A percentile compares a stretch with the other conserved stretches of the same genome.
phyloP scores from a whole-genome alignment of 1,139 yeast genomes.

The Kluyveromyces sp. region DNA sequence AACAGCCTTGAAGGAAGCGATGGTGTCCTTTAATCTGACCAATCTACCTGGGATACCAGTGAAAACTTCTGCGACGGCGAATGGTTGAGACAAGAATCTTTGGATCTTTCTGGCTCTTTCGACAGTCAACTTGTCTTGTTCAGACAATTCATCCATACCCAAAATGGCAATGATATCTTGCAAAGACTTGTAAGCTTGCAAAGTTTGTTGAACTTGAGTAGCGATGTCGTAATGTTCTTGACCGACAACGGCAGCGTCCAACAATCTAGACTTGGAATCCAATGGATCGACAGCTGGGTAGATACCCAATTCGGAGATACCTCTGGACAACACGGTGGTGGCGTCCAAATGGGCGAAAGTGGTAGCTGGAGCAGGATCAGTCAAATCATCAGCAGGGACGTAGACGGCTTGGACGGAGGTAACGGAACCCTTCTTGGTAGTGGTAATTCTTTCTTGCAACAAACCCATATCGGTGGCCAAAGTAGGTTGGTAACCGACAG shows the following conservation, averaged over 20 bases:
- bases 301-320: conserved; percentile 99
- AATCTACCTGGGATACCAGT: conserved; percentile 98
- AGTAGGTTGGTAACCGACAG: conserved; percentile 99
- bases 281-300: conserved; percentile 99
- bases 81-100: conserved; percentile 99
- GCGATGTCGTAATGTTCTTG: conserved; percentile 98
- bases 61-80: conserved; percentile 99
- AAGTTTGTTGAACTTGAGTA: conserved; percentile 90
- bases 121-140: conserved; percentile 95
- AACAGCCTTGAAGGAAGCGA: conserved; percentile 91
- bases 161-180: conserved; percentile 99
- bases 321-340: conserved; percentile 98
- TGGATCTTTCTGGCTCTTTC: conserved; percentile 99
- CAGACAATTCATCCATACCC: conserved; percentile 99
- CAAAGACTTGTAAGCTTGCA: conserved; percentile 98
- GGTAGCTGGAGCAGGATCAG: conserved; percentile 99
- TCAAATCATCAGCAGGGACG: conserved; percentile 99
- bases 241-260: conserved; percentile 95
- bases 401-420: conserved; percentile 99
- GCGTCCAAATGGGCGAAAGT: conserved; percentile 99
- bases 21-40: conserved; percentile 93
- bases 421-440: conserved; percentile 99
- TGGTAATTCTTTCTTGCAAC: conserved; percentile 99
- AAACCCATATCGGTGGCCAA: conserved; percentile 99
- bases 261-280: conserved; percentile 98